phyloP scores from a whole-genome alignment of 345 rosid genomes.

The Arabidopsis thaliana region TAIR10.1 NC_003070.9:11482001-11482500 shows the following conservation, averaged over 20 bases:
- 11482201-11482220: conserved; percentile 89
- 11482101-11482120: conserved; percentile 29
- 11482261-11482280: conserved; percentile 95
- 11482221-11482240: conserved; percentile 95
- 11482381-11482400: background rate
- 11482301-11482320: conserved; percentile 56
- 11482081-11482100: conserved; percentile 8
- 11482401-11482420: conserved; percentile 86
- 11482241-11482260: conserved; percentile 99
- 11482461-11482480: conserved; percentile 77
- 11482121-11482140: conserved; percentile 52
- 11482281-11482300: conserved; percentile 86
- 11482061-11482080: conserved; percentile 14
- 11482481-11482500: conserved; percentile 97
- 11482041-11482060: conserved; percentile 57
- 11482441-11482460: conserved; percentile 96
- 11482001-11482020: conserved; percentile 72
- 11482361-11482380: background rate
- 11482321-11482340: too few relatives aligned
- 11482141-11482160: conserved; percentile 97
- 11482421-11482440: conserved; percentile 87
- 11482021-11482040: conserved; percentile 81
- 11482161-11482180: conserved; percentile 93
- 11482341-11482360: background rate
- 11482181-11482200: conserved; percentile 98